These are phyloP conservation scores for Globisporangium spiculum DNA, from an alignment of 352 stramenopile species.

Conservation along the genomic window DNA sequence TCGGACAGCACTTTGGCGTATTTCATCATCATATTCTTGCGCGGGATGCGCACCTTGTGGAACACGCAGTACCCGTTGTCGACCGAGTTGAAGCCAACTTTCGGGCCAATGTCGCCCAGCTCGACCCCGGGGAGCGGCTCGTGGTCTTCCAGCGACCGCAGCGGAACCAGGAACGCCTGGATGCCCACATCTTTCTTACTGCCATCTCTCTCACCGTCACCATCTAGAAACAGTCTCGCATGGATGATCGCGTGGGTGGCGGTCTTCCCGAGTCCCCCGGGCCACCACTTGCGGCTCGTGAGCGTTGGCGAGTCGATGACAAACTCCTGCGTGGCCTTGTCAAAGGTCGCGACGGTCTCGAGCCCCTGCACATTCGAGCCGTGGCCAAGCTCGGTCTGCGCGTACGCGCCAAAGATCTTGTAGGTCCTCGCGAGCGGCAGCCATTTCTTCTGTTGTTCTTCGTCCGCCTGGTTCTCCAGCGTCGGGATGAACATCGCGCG, in stretches of 20 bases:
- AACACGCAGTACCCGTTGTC: conserved; percentile 81
- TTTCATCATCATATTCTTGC: conserved; percentile 71
- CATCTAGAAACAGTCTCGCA: conserved; percentile 68
- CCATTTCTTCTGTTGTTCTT: conserved; percentile 63
- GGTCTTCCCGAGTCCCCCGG: conserved; percentile 89
- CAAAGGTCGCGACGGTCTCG: conserved; percentile 92
- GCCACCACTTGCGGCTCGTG: conserved; percentile 96
- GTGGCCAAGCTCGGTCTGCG: conserved; percentile 95
- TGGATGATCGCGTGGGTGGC: conserved; percentile 93
- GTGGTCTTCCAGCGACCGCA: conserved; percentile 86
- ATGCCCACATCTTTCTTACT: conserved; percentile 72
- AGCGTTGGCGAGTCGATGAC: conserved; percentile 94
- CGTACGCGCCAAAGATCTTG: conserved; percentile 89
- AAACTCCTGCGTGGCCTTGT: conserved; percentile 89
- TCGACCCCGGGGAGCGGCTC: conserved; percentile 42
- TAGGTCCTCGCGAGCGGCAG: conserved; percentile 54
- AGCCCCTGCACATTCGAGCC: conserved; percentile 89
- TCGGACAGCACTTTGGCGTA: conserved; percentile 59
- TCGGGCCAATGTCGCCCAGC: conserved; percentile 66
- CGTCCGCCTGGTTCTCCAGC: conserved; percentile 61
- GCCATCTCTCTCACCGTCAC: not conserved
- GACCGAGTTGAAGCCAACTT: conserved; percentile 70
- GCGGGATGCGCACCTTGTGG: conserved; percentile 65
- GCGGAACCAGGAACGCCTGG: conserved; percentile 95
- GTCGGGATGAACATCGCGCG: conserved; percentile 66